Evolutionary conservation across 2,329 filamentous ascomycete species (phyloP).

Genomic region (Madurella mycetomatis): DNA sequence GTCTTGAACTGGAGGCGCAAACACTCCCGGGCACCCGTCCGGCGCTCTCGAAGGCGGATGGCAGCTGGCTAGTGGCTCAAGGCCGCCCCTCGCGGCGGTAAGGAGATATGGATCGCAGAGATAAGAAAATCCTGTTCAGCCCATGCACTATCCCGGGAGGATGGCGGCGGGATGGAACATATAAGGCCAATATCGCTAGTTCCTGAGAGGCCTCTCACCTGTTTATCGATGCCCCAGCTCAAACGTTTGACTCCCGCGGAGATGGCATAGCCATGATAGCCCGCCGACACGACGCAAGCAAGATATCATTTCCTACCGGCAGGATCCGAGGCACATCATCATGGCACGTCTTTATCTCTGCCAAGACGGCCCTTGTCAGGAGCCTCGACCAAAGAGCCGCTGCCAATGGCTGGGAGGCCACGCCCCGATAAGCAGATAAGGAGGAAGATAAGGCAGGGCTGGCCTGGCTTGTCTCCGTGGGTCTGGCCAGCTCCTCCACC

Average conservation of each 20-base stretch:
- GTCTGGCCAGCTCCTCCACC: neutral
- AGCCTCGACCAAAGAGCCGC: conserved; percentile 6
- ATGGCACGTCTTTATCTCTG: conserved; percentile 9
- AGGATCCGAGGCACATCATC: neutral
- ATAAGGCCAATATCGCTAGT: neutral
- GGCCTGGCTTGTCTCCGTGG: conserved; percentile 5
- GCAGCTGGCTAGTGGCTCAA: neutral
- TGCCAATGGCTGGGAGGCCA: neutral
- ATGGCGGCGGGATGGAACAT: neutral
- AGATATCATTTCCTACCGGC: conserved; percentile 6
- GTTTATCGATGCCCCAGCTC: neutral
- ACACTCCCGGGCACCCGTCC: neutral
- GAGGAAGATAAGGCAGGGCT: conserved; percentile 11
- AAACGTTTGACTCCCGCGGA: conserved; percentile 12
- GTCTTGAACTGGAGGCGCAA: too few species aligned
- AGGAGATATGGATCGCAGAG: neutral
- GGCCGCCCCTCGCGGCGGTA: neutral
- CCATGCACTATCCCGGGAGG: neutral
- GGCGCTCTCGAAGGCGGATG: neutral
- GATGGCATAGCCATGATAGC: conserved; percentile 5
- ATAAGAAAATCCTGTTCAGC: neutral
- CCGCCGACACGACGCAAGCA: neutral
- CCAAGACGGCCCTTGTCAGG: conserved; percentile 10
- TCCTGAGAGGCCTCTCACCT: neutral
- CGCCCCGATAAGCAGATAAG: conserved; percentile 8